phyloP scores from a whole-genome alignment of 441 rosid genomes.

The Melianthus villosus region DNA sequence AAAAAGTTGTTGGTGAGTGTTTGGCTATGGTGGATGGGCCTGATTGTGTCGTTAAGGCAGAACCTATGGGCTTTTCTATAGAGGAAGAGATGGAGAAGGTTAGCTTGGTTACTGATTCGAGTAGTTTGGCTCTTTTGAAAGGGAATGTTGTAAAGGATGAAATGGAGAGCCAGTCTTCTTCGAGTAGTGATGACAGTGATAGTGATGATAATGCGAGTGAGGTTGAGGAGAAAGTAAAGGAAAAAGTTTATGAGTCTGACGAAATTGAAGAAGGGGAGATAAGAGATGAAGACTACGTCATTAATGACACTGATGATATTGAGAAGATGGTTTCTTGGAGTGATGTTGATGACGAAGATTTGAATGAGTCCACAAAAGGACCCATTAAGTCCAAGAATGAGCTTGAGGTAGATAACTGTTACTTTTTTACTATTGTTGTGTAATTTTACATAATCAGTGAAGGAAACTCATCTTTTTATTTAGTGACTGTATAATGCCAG shows the following conservation, averaged over 20 bases:
- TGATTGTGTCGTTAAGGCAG: slow-evolving; percentile 18
- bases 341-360: slow-evolving; percentile 18
- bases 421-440: not conserved
- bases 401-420: slow-evolving; percentile 29
- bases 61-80: slow-evolving; percentile 21
- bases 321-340: slow-evolving; percentile 6
- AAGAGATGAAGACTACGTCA: slow-evolving; percentile 8
- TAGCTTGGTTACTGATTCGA: slow-evolving; percentile 15
- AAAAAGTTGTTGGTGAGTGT: no score
- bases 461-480: not conserved
- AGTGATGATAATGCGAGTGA: slow-evolving; percentile 10
- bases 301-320: slow-evolving; percentile 2
- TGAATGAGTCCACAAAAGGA: slow-evolving; percentile 18
- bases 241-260: slow-evolving; percentile 13
- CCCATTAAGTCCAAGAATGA: slow-evolving; percentile 85
- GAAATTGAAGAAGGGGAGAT: slow-evolving; percentile 91
- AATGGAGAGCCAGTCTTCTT: slow-evolving; percentile 2
- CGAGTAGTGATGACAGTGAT: slow-evolving; percentile 5
- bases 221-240: slow-evolving; percentile 13
- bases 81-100: slow-evolving; percentile 40
- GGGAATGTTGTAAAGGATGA: slow-evolving; percentile 5
- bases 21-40: slow-evolving; percentile 15
- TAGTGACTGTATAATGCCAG: not conserved
- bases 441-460: not conserved
- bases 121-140: slow-evolving; percentile 5